Conservation (phyloP, 1,284 basidiomycete genomes). For the Sphaerobolus stellatus region DNA sequence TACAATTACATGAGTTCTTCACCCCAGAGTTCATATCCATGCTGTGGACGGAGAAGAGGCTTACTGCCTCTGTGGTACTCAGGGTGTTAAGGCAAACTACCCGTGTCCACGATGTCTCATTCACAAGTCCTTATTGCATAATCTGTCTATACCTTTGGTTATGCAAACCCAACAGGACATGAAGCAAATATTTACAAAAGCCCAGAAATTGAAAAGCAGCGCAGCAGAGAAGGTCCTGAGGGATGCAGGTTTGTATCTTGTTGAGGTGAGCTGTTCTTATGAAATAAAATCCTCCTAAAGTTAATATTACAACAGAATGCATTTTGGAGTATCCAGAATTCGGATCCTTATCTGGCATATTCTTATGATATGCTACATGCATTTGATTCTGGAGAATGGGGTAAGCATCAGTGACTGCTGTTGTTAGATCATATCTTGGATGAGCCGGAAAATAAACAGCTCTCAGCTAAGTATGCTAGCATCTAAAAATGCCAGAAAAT, state of each 20-base stretch:
- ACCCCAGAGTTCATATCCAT: conserved; percentile 29
- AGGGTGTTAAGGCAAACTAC: conserved; percentile 21
- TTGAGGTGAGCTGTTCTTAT: neutral
- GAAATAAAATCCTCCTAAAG: neutral
- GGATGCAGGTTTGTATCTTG: neutral
- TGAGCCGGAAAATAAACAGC: neutral
- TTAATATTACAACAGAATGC: neutral
- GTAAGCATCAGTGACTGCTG: neutral
- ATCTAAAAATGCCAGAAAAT: neutral
- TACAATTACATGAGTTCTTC: conserved; percentile 17
- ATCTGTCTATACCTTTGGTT: conserved; percentile 2
- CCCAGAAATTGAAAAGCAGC: neutral
- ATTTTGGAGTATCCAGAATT: neutral
- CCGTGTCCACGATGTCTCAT: conserved; percentile 31
- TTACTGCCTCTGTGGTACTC: conserved; percentile 23
- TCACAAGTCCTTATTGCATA: conserved; percentile 18
- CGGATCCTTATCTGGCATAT: neutral
- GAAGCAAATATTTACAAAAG: neutral
- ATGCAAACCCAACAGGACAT: neutral
- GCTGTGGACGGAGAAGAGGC: conserved; percentile 33
- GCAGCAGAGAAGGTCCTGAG: neutral
- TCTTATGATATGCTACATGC: neutral
- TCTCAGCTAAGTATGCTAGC: neutral
- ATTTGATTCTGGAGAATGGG: neutral
- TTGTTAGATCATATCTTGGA: neutral